phyloP scores from a whole-genome alignment of 129 eudicot species.

The Ambrosia trifida region DNA sequence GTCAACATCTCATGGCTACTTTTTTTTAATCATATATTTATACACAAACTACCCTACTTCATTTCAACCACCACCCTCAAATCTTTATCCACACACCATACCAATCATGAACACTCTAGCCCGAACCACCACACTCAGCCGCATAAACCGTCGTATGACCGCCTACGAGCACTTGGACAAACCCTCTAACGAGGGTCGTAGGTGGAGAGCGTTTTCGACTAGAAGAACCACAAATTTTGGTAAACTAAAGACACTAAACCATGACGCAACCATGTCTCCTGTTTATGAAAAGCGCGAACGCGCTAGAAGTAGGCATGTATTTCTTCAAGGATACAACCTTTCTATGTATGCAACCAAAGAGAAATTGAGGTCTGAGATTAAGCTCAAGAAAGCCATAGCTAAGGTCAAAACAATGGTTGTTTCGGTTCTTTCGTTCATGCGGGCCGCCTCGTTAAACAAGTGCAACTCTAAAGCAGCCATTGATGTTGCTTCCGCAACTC shows the following conservation, averaged over 20 bases:
- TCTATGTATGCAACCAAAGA: slow-evolving; percentile 31
- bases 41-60: slow-evolving; percentile 13
- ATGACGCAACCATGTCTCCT: slow-evolving; percentile 28
- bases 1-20: slow-evolving; percentile 25
- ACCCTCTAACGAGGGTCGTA: neutral
- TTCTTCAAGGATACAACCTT: slow-evolving; percentile 63
- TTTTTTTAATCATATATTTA: slow-evolving; percentile 24
- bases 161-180: slow-evolving; percentile 40
- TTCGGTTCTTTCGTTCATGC: slow-evolving; percentile 47
- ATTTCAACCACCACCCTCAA: slow-evolving; percentile 5
- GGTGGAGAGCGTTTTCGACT: slow-evolving; percentile 35
- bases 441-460: slow-evolving; percentile 39
- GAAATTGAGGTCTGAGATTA: slow-evolving; percentile 30
- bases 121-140: slow-evolving; percentile 44
- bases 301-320: slow-evolving; percentile 56
- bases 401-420: slow-evolving; percentile 51
- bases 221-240: slow-evolving; percentile 31
- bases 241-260: neutral
- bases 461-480: slow-evolving; percentile 58
- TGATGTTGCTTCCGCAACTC: slow-evolving; percentile 43
- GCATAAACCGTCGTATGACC: slow-evolving; percentile 37
- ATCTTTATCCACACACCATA: neutral
- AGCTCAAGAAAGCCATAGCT: slow-evolving; percentile 43
- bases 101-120: slow-evolving; percentile 40
- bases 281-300: slow-evolving; percentile 47